Evolutionary conservation across 2,329 filamentous ascomycete species (phyloP).

Genomic region (Magnaporthiopsis incrustans): DNA sequence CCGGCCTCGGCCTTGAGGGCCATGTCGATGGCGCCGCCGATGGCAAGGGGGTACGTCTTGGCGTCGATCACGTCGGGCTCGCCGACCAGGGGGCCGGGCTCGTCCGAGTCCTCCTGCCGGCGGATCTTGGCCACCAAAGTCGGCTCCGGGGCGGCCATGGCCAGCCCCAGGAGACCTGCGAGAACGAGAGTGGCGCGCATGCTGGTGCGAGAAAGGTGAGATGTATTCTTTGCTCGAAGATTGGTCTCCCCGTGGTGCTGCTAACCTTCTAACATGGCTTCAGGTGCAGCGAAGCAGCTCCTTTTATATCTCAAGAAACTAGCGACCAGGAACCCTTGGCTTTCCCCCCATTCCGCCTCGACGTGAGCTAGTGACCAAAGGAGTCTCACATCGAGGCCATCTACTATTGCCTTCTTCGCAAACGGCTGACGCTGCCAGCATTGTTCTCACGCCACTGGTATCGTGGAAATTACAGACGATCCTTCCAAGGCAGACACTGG

Average conservation of each 20-base stretch:
- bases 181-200: neutral
- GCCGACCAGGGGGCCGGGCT: slow-evolving; percentile 4
- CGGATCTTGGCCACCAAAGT: neutral
- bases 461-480: neutral
- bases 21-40: slow-evolving; percentile 6
- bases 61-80: slow-evolving; percentile 2
- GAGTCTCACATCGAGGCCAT: neutral
- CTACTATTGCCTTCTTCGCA: neutral
- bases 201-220: neutral
- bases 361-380: neutral
- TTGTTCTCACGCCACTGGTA: too few species aligned
- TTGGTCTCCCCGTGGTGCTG: neutral
- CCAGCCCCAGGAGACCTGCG: neutral
- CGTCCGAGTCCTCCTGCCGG: neutral
- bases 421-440: too few species aligned
- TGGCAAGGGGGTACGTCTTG: neutral
- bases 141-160: neutral
- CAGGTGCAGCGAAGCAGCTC: neutral
- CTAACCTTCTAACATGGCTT: neutral
- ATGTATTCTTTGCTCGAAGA: neutral
- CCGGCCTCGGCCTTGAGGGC: neutral
- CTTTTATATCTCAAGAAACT: neutral
- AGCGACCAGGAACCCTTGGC: neutral
- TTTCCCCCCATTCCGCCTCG: neutral
- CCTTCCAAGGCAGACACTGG: neutral